Conservation (phyloP, 768 basidiomycete species). For the Leccinum variicolor region DNA sequence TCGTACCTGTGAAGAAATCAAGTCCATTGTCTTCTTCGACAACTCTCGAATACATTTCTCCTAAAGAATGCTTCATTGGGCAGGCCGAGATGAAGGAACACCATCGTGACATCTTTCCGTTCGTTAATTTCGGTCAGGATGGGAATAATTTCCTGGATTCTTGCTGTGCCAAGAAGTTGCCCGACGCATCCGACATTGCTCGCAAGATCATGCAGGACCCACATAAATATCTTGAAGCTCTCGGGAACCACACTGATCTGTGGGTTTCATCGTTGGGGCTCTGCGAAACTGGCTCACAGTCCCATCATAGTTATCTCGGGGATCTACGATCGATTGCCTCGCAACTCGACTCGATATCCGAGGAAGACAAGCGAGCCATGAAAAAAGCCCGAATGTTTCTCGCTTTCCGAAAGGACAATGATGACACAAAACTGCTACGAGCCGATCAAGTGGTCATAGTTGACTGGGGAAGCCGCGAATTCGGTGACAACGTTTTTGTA, state of each 20-base stretch:
- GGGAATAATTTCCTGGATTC: constrained; percentile 13
- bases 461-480: constrained; percentile 12
- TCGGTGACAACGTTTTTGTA: constrained; percentile 2
- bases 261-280: not conserved
- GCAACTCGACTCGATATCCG: constrained; percentile 6
- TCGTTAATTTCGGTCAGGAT: constrained; percentile 11
- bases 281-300: not conserved
- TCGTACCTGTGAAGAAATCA: constrained; percentile 8
- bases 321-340: constrained; percentile 14
- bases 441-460: constrained; percentile 10
- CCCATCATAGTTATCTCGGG: constrained; percentile 6
- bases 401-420: not conserved
- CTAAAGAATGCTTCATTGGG: constrained; percentile 14
- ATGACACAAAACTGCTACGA: not conserved
- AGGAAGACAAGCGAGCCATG: constrained; percentile 11
- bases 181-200: constrained; percentile 10
- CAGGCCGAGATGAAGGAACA: constrained; percentile 2
- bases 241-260: not conserved
- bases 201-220: constrained; percentile 10
- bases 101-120: constrained; percentile 10
- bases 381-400: constrained; percentile 8
- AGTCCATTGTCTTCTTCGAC: not conserved
- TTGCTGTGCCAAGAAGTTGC: constrained; percentile 12
- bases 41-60: not conserved
- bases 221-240: constrained; percentile 1